Percentiles rank a stretch among this genome's conserved stretches.
These are phyloP conservation scores for Ophiocytium majus DNA, from an alignment of 352 stramenopile genomes.

Conservation along the genomic window DNA sequence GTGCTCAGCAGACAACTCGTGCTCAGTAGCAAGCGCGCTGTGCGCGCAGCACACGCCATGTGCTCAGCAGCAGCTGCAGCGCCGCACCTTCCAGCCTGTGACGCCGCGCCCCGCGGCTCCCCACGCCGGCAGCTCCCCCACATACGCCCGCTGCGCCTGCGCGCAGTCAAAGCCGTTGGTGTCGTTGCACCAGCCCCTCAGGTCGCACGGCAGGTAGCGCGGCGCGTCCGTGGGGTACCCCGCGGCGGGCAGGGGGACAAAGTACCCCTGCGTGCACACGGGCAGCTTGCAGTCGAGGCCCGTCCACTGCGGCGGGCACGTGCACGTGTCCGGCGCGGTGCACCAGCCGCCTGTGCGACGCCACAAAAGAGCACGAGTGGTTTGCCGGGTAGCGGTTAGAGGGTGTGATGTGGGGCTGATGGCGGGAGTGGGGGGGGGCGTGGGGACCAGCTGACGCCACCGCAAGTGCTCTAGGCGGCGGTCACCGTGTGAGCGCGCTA, in stretches of 20 bases:
- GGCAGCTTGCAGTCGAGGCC: constrained; percentile 77
- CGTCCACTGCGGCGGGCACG: constrained; percentile 83
- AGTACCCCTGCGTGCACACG: constrained; percentile 77
- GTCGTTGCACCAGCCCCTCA: constrained; percentile 77
- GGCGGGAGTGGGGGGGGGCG: no score
- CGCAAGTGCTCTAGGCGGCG: no score
- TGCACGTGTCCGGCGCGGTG: constrained; percentile 86
- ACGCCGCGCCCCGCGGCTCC: constrained; percentile 11
- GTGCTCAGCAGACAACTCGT: no score
- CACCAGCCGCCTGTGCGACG: constrained; percentile 69
- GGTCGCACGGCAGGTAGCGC: constrained; percentile 72
- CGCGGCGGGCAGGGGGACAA: constrained; percentile 65
- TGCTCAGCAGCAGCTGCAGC: background rate
- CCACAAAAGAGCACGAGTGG: background rate
- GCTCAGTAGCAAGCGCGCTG: no score
- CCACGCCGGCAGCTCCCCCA: constrained; percentile 37
- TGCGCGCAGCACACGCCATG: no score
- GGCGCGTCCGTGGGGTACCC: constrained; percentile 49
- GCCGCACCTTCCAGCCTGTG: constrained; percentile 40
- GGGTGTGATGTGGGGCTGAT: no score
- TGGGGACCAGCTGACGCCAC: no score
- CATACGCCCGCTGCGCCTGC: constrained; percentile 57
- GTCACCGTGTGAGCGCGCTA: no score
- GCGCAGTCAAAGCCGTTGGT: constrained; percentile 89
- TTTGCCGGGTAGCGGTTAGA: no score